Evolutionary conservation across 1,284 basidiomycete species (phyloP).

Genomic region (Ustilago bromivora): DNA sequence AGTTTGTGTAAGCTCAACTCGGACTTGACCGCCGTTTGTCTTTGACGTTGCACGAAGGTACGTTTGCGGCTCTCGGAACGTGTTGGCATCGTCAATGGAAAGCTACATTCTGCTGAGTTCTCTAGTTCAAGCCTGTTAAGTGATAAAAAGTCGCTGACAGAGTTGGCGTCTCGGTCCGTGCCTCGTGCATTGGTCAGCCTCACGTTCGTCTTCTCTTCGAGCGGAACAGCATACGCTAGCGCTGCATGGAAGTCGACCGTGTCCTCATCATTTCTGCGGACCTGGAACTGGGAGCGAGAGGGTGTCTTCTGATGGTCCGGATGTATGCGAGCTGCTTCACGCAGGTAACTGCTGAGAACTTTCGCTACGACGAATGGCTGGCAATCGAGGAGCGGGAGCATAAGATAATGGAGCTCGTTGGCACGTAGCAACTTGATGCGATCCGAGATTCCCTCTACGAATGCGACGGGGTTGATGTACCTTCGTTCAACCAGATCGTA

Average conservation of each 20-base stretch:
- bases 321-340: conserved; percentile 11
- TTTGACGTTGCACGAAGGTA: conserved; percentile 16
- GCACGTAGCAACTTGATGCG: conserved; percentile 23
- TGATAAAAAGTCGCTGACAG: conserved; percentile 22
- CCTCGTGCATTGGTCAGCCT: conserved; percentile 2
- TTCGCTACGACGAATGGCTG: conserved; percentile 21
- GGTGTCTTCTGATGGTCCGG: conserved; percentile 15
- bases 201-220: conserved; percentile 7
- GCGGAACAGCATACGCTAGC: conserved; percentile 25
- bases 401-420: conserved; percentile 17
- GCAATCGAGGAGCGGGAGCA: conserved; percentile 20
- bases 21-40: conserved; percentile 4
- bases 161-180: conserved; percentile 23
- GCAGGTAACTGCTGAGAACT: conserved; percentile 19
- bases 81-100: conserved; percentile 16
- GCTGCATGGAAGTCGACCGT: conserved; percentile 1
- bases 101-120: conserved; percentile 3
- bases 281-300: neutral
- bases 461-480: conserved; percentile 18
- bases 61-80: conserved; percentile 15
- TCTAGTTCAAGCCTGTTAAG: conserved; percentile 31
- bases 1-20: conserved; percentile 1
- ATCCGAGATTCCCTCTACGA: conserved; percentile 32
- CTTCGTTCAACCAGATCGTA: conserved; percentile 20
- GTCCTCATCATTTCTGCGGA: neutral